These are phyloP conservation scores for Chamaecyparis obtusa DNA, from an alignment of 75 land plant species.

Conservation along the genomic window DNA sequence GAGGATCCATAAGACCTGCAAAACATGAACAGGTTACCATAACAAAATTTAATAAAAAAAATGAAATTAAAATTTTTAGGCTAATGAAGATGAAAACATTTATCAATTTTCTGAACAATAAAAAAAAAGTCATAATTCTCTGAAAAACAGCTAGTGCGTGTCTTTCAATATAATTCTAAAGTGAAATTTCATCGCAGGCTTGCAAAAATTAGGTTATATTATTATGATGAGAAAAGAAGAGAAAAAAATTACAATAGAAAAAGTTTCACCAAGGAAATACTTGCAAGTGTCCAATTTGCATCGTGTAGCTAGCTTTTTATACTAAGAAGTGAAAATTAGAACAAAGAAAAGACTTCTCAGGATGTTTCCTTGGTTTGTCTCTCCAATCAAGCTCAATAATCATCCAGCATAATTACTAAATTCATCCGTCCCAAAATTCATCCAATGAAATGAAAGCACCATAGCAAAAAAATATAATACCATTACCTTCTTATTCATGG, in stretches of 20 bases:
- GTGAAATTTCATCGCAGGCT: not conserved
- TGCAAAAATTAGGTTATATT: not conserved
- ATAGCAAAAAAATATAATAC: not conserved
- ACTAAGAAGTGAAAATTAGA: not conserved
- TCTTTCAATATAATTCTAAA: not conserved
- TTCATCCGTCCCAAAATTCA: not conserved
- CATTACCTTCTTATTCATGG: slow-evolving; percentile 89
- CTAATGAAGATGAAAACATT: too few species aligned
- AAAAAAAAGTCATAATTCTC: too few species aligned
- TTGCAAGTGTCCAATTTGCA: not conserved
- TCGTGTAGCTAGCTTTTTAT: not conserved
- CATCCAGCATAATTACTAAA: not conserved
- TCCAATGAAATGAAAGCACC: not conserved
- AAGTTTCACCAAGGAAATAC: not conserved
- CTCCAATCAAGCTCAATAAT: not conserved
- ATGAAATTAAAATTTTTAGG: too few species aligned
- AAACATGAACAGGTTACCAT: too few species aligned
- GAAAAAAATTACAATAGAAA: not conserved
- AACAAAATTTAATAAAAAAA: too few species aligned
- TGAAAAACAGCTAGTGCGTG: not conserved
- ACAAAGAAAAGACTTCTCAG: not conserved
- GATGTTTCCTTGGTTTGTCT: not conserved
- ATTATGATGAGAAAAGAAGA: not conserved
- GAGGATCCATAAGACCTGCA: too few species aligned
- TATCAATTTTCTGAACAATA: too few species aligned